These are phyloP conservation scores for Pseudomonodictys pantanalensis DNA, from an alignment of 495 filamentous ascomycete genomes.

Conservation along the genomic window DNA sequence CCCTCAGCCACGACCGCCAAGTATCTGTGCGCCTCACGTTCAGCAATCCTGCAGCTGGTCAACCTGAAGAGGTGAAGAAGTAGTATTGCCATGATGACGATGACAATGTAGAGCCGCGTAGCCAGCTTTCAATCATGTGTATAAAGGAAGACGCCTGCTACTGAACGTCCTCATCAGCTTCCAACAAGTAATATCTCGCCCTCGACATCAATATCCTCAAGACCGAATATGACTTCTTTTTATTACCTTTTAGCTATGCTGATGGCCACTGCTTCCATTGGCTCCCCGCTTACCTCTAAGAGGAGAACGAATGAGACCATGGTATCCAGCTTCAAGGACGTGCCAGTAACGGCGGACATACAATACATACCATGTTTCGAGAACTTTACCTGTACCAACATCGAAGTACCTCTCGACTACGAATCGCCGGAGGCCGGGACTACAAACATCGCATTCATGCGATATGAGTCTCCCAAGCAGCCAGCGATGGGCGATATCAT, in stretches of 20 bases:
- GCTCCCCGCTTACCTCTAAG: background rate
- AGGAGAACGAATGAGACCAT: background rate
- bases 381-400: conserved; percentile 21
- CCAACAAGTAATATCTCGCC: too few relatives aligned
- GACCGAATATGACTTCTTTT: background rate
- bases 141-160: too few relatives aligned
- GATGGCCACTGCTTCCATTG: background rate
- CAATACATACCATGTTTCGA: conserved; percentile 28
- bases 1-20: too few relatives aligned
- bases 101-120: too few relatives aligned
- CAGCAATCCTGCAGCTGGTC: too few relatives aligned
- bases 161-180: too few relatives aligned
- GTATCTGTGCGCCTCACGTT: too few relatives aligned
- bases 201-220: too few relatives aligned
- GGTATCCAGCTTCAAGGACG: background rate
- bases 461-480: conserved; percentile 37
- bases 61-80: too few relatives aligned
- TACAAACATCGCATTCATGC: conserved; percentile 35
- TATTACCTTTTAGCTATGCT: background rate
- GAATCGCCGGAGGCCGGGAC: conserved; percentile 37
- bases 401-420: conserved; percentile 42
- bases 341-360: background rate
- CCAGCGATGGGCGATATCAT: conserved; percentile 39
- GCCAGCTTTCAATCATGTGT: too few relatives aligned
- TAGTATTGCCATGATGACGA: too few relatives aligned